Evolutionary conservation across 352 stramenopile genomes (phyloP).

Genomic region (Phytophthora hibernalis): DNA sequence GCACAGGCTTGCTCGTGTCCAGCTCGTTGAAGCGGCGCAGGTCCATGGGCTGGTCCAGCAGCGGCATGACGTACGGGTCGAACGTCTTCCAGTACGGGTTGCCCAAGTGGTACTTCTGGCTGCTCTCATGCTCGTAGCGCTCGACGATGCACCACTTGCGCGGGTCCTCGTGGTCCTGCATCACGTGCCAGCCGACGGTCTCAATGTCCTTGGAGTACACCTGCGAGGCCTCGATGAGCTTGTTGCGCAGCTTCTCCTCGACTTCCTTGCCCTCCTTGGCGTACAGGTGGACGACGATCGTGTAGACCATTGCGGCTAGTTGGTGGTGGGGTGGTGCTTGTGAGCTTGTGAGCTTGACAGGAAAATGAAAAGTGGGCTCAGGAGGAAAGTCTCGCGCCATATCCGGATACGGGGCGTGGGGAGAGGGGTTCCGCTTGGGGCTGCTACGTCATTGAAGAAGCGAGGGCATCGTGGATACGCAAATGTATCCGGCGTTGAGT

Average conservation of each 20-base stretch:
- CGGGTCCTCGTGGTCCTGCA: constrained; percentile 41
- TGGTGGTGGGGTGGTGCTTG: constrained; percentile 10
- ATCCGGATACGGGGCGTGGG: neutral
- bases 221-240: constrained; percentile 46
- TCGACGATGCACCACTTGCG: constrained; percentile 50
- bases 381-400: neutral
- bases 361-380: constrained; percentile 35
- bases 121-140: constrained; percentile 44
- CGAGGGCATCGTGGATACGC: constrained; percentile 27
- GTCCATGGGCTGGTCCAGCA: constrained; percentile 40
- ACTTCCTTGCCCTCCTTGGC: constrained; percentile 49
- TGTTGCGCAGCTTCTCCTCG: constrained; percentile 47
- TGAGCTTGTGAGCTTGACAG: constrained; percentile 30
- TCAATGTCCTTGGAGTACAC: constrained; percentile 44
- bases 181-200: constrained; percentile 39
- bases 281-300: constrained; percentile 42
- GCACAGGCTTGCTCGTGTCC: constrained; percentile 40
- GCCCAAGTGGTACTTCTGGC: constrained; percentile 39
- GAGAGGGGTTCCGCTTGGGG: constrained; percentile 24
- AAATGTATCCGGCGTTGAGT: constrained; percentile 38
- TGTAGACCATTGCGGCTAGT: constrained; percentile 39
- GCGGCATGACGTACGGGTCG: constrained; percentile 35
- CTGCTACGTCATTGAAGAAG: constrained; percentile 36
- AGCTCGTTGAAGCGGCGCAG: constrained; percentile 45
- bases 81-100: constrained; percentile 45